Evolutionary conservation across 805 yeast genomes (phyloP).

Genomic region (Barnettozyma wickerhamii): DNA sequence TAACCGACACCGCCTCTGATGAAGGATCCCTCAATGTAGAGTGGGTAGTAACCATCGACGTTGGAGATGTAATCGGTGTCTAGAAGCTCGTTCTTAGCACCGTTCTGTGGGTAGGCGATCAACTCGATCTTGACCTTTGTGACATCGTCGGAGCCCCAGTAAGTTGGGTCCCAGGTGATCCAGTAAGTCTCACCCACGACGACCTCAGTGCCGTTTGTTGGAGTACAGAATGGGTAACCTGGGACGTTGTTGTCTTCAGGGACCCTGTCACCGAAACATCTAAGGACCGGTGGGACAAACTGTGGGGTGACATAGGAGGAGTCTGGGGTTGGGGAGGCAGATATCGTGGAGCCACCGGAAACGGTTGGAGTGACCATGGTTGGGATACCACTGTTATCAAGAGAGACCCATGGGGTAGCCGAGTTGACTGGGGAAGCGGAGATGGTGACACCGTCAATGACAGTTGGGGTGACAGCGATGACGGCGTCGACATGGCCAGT

Average conservation of each 20-base stretch:
- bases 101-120: constrained; percentile 32
- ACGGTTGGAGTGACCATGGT: constrained; percentile 38
- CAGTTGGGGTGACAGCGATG: constrained; percentile 48
- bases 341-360: constrained; percentile 28
- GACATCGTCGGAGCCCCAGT: constrained; percentile 35
- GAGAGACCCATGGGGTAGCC: constrained; percentile 40
- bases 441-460: constrained; percentile 42
- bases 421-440: constrained; percentile 35
- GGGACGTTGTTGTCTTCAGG: constrained; percentile 25
- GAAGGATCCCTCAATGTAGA: constrained; percentile 29
- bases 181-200: constrained; percentile 45
- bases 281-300: constrained; percentile 40
- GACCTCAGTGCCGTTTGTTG: constrained; percentile 36
- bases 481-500: constrained; percentile 20
- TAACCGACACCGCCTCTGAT: constrained; percentile 28
- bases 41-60: constrained; percentile 37
- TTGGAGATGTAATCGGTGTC: constrained; percentile 32
- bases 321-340: constrained; percentile 41
- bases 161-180: constrained; percentile 45
- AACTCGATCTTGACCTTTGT: constrained; percentile 31
- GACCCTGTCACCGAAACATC: constrained; percentile 40
- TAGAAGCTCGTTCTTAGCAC: constrained; percentile 29
- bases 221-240: constrained; percentile 40
- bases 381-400: constrained; percentile 42
- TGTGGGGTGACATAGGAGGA: constrained; percentile 31